Percentiles rank a stretch among this genome's conserved stretches.
Evolutionary conservation across 371 early-diverging fungal species (phyloP).

Genomic region (Smittium mucronatum): DNA sequence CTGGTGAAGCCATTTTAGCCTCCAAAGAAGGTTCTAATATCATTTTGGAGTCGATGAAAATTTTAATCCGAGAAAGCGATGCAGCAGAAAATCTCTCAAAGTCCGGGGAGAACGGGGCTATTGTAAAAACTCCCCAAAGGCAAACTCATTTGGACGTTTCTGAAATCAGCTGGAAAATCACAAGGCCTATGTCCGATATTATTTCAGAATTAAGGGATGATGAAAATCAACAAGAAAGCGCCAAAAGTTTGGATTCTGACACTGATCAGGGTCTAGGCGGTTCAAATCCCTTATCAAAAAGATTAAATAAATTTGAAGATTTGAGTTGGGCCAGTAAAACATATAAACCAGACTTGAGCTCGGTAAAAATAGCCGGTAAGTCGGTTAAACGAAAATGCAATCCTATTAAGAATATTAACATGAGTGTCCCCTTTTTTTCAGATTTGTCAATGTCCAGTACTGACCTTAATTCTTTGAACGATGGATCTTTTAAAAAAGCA

Average conservation of each 20-base stretch:
- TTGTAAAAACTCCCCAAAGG: not conserved
- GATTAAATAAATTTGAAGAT: no score
- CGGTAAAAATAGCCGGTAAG: not conserved
- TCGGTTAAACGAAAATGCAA: not conserved
- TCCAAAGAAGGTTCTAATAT: not conserved
- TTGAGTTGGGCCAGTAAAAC: not conserved
- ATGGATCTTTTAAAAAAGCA: no score
- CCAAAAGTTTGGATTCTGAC: no score
- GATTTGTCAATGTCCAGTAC: no score
- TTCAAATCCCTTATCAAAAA: no score
- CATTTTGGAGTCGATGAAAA: not conserved
- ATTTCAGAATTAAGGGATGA: not conserved
- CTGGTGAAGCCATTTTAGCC: not conserved
- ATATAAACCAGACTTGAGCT: not conserved
- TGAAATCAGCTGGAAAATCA: not conserved
- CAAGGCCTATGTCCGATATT: not conserved
- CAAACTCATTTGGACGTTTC: not conserved
- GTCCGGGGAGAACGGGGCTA: not conserved
- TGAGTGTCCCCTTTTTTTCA: not conserved
- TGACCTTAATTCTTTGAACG: no score
- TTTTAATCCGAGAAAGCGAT: not conserved
- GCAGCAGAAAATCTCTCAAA: not conserved
- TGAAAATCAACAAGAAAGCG: no score
- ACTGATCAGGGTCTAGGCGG: no score
- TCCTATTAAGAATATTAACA: not conserved